A percentile compares a stretch with the other conserved stretches of the same genome.
Conservation (phyloP, 257 asterid genomes). For the Orobanche coerulescens region DNA sequence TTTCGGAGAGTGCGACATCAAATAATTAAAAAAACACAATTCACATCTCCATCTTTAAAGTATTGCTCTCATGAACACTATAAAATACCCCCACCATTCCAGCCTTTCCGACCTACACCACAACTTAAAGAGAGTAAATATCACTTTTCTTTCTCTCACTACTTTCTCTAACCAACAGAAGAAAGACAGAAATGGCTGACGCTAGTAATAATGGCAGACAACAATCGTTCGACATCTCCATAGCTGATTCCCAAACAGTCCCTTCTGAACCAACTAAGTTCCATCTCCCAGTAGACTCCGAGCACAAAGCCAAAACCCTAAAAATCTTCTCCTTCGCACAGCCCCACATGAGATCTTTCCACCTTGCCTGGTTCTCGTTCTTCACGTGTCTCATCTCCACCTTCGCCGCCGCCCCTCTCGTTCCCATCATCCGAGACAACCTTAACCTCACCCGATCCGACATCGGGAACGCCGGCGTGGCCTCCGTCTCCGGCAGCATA, state of each 20-base stretch:
- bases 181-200: neutral
- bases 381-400: constrained; percentile 39
- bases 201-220: neutral
- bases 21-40: too few relatives aligned
- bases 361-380: constrained; percentile 41
- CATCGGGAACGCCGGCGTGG: constrained; percentile 38
- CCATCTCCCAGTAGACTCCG: constrained; percentile 31
- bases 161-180: neutral
- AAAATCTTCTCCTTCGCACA: constrained; percentile 27
- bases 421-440: constrained; percentile 38
- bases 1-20: too few relatives aligned
- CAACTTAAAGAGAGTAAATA: neutral
- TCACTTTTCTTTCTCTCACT: neutral
- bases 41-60: too few relatives aligned
- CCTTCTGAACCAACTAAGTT: neutral
- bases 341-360: constrained; percentile 46
- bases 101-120: neutral
- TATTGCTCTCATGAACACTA: neutral
- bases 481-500: constrained; percentile 38
- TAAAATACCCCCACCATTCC: neutral
- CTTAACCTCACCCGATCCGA: constrained; percentile 32
- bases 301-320: constrained; percentile 31
- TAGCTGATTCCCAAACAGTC: neutral
- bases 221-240: neutral
- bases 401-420: constrained; percentile 35